Percentiles rank a stretch among this genome's conserved stretches.
Conservation (phyloP, 2,329 filamentous ascomycete species). For the Verticillium tricorpus region DNA sequence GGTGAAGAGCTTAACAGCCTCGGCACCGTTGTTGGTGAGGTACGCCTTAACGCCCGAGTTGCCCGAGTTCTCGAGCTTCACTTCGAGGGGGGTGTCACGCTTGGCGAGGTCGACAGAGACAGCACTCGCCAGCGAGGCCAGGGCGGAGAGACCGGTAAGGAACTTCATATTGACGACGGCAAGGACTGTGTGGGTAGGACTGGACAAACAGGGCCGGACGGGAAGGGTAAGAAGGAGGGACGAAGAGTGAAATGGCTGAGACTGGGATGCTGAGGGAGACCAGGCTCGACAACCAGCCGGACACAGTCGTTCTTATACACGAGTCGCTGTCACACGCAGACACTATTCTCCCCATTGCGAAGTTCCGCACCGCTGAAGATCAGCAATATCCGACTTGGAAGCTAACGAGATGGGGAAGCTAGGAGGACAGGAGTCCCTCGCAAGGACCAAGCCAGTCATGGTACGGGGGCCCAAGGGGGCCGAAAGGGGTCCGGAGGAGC, state of each 20-base stretch:
- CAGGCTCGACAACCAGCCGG: neutral
- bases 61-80: conserved; percentile 33
- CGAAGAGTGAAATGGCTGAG: neutral
- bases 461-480: neutral
- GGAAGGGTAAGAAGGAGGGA: neutral
- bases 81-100: conserved; percentile 30
- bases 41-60: conserved; percentile 42
- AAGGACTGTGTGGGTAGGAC: neutral
- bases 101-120: conserved; percentile 22
- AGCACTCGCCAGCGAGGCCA: conserved; percentile 29
- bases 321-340: neutral
- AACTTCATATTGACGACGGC: conserved; percentile 29
- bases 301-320: neutral
- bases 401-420: neutral
- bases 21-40: conserved; percentile 41
- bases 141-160: conserved; percentile 24
- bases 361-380: neutral
- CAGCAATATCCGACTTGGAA: neutral
- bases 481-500: neutral
- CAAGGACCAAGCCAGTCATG: neutral
- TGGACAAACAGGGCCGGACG: neutral
- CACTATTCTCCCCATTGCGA: neutral
- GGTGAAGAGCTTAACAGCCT: conserved; percentile 40
- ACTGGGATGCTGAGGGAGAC: neutral
- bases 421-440: neutral